phyloP scores from a whole-genome alignment of 225 moss, liverwort and hornwort genomes.

The Thuidium tamariscinum region DNA sequence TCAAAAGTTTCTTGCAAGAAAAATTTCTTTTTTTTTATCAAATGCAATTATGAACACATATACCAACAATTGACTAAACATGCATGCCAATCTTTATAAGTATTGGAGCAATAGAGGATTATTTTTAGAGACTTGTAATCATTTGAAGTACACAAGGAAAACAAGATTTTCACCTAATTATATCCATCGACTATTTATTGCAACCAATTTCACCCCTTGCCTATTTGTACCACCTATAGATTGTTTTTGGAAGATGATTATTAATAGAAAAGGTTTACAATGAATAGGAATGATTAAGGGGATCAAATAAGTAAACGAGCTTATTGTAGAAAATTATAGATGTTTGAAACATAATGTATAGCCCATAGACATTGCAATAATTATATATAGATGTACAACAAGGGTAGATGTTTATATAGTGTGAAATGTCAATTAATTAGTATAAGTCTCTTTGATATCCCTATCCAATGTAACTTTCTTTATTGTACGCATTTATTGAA shows the following conservation, averaged over 20 bases:
- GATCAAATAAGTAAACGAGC: too few relatives aligned
- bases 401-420: too few relatives aligned
- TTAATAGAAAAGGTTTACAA: too few relatives aligned
- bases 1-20: background rate
- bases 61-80: background rate
- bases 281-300: too few relatives aligned
- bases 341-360: too few relatives aligned
- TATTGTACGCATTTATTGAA: background rate
- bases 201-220: background rate
- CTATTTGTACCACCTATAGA: rapidly evolving
- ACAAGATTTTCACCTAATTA: background rate
- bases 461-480: too few relatives aligned
- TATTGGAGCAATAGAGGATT: background rate
- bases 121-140: background rate
- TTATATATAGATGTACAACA: too few relatives aligned
- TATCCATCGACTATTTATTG: background rate
- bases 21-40: background rate
- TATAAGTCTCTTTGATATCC: too few relatives aligned
- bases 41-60: background rate
- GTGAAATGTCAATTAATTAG: too few relatives aligned
- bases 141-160: background rate
- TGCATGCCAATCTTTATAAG: background rate
- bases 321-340: too few relatives aligned
- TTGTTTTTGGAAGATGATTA: too few relatives aligned
- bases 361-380: too few relatives aligned